Evolutionary conservation across 192 early-diverging fungal genomes (phyloP), one percentile per base, ranked within the genome.

Genomic region (Coemansia erecta): DNA sequence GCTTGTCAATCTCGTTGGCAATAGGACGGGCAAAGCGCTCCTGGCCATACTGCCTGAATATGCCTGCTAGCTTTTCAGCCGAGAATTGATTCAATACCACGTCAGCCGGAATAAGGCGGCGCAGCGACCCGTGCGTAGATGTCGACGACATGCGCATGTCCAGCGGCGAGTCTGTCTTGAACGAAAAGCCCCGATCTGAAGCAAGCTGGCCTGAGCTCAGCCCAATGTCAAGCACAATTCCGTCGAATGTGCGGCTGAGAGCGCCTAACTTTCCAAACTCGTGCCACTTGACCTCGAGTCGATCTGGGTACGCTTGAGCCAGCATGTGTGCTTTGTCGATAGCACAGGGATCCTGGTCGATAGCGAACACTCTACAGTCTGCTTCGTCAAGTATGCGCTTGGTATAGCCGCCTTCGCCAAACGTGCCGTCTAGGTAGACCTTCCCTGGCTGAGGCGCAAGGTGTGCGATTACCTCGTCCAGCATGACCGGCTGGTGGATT

Each of bases 341-440:
- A 4, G 89, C 89, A 19, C 44, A 51, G 3, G 87, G 89, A 54
- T 91, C 89, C 64, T 86, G 86, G 56, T 91, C 89, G 18, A 91
- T 54, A 3, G 87, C 89, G 10, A 89, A 66, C 5, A 91, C 87
- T 26, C 59, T 72, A 58, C 85, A 85, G 58, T 79, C 66, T 31
- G 73, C 77, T 24, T 53, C 59, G 84, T 85, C 88, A 1, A 92
- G 77, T 19, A 92, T 61, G 3, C 77, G 78, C 37, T 77, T 66
- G 12, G 88, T 87, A 63, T 92, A 89, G 14, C 87, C 87, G 43
- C 89, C 89, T 24, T 84, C 79, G 17, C 88, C 90, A 79, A 89
- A 92, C 4, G 89, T 92, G 13, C 83, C 83, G 61, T 92, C 90
- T 43, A 84, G 71, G 31, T 86, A 89, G 17, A 81, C 37, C 13